These are phyloP conservation scores for Lentithecium fluviatile DNA, from an alignment of 495 filamentous ascomycete genomes.

Conservation along the genomic window DNA sequence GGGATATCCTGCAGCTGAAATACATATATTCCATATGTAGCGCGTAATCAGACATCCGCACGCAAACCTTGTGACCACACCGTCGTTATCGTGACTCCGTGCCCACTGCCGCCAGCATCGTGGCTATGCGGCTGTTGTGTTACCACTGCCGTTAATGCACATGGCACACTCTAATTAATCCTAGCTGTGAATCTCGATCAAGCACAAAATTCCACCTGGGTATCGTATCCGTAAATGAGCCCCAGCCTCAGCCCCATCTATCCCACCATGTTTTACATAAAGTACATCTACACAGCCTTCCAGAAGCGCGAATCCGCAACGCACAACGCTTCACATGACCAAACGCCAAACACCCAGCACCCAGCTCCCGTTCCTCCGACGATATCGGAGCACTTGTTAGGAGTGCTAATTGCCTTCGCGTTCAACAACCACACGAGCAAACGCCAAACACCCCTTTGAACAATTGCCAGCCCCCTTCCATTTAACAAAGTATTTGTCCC, in stretches of 20 bases:
- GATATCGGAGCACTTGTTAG: conserved; percentile 45
- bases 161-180: background rate
- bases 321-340: conserved; percentile 23
- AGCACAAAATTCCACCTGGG: background rate
- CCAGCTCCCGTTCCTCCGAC: too few relatives aligned
- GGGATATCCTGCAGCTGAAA: too few relatives aligned
- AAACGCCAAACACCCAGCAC: conserved; percentile 32
- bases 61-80: too few relatives aligned
- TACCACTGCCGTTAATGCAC: too few relatives aligned
- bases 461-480: too few relatives aligned
- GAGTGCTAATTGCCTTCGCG: too few relatives aligned
- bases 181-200: background rate
- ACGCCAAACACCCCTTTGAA: too few relatives aligned
- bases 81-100: conserved; percentile 12
- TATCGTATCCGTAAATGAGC: background rate
- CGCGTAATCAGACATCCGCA: too few relatives aligned
- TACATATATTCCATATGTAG: too few relatives aligned
- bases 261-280: background rate
- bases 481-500: too few relatives aligned
- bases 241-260: too few relatives aligned
- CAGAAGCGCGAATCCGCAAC: background rate
- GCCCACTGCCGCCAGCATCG: conserved; percentile 4
- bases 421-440: too few relatives aligned
- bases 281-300: background rate
- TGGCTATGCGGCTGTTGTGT: conserved; percentile 19